phyloP scores from a whole-genome alignment of 2,329 filamentous ascomycete genomes.

The Aspergillus quadrilineatus region DNA sequence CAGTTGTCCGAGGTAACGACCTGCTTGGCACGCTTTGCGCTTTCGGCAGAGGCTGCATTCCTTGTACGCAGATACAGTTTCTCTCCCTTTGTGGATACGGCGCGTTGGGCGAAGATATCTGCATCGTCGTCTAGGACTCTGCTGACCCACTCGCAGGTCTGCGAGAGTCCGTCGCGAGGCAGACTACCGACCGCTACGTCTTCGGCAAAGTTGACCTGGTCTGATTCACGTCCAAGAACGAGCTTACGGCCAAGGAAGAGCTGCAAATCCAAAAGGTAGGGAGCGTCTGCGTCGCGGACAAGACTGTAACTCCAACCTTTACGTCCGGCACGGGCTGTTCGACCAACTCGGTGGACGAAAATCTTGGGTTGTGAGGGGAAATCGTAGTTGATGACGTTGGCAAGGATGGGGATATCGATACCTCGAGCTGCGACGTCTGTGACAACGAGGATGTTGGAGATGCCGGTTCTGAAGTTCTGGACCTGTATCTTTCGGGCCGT shows the following conservation, averaged over 20 bases:
- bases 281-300: conserved; percentile 80
- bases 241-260: conserved; percentile 87
- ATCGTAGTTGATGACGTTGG: conserved; percentile 98
- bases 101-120: conserved; percentile 69
- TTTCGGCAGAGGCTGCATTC: conserved; percentile 85
- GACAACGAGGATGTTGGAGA: conserved; percentile 87
- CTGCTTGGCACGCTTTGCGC: conserved; percentile 81
- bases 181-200: conserved; percentile 82
- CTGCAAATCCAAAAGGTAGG: conserved; percentile 90
- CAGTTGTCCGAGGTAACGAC: conserved; percentile 69
- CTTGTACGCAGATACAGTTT: conserved; percentile 88
- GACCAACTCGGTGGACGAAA: conserved; percentile 92
- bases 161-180: conserved; percentile 69
- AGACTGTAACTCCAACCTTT: conserved; percentile 95
- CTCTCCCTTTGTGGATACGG: conserved; percentile 82
- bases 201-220: conserved; percentile 68
- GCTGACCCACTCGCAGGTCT: conserved; percentile 76
- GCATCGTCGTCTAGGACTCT: conserved; percentile 73
- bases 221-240: conserved; percentile 67
- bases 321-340: conserved; percentile 90
- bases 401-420: conserved; percentile 94
- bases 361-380: conserved; percentile 96
- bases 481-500: conserved; percentile 90
- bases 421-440: conserved; percentile 95
- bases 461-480: conserved; percentile 79